Percentiles rank a stretch among this genome's conserved stretches.
Conservation (phyloP, 345 rosid genomes). For the Euphorbia pulcherrima region DNA sequence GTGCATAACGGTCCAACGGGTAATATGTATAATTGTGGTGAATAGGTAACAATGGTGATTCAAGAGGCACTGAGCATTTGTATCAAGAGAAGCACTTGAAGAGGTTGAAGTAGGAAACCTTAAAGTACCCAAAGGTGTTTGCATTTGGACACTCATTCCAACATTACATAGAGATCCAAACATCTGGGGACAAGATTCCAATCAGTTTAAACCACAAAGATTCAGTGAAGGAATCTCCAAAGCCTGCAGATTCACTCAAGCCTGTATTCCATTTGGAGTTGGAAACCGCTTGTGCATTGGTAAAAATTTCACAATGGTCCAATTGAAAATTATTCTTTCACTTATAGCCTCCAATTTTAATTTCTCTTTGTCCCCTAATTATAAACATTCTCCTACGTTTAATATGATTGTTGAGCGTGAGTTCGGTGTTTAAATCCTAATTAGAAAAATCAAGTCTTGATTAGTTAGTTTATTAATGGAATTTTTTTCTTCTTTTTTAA, state of each 20-base stretch:
- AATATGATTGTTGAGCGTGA: slow-evolving; percentile 75
- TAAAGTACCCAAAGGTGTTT: slow-evolving; percentile 15
- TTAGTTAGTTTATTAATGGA: too few species aligned
- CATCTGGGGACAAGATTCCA: slow-evolving; percentile 29
- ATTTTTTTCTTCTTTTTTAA: too few species aligned
- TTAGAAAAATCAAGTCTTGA: slow-evolving; percentile 23
- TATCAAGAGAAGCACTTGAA: slow-evolving; percentile 22
- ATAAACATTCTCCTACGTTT: slow-evolving; percentile 38
- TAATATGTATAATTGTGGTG: too few species aligned
- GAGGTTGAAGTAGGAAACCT: slow-evolving; percentile 12
- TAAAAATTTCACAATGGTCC: slow-evolving; percentile 28
- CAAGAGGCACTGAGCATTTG: slow-evolving; percentile 21
- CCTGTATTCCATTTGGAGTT: slow-evolving; percentile 31
- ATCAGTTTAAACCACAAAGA: slow-evolving; percentile 30
- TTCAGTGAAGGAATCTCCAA: slow-evolving; percentile 25
- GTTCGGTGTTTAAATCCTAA: slow-evolving; percentile 50
- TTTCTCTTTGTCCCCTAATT: slow-evolving; percentile 32
- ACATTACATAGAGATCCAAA: slow-evolving; percentile 21
- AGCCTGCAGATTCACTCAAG: slow-evolving; percentile 28
- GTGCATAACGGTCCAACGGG: too few species aligned
- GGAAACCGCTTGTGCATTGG: slow-evolving; percentile 27
- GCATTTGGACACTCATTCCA: slow-evolving; percentile 20
- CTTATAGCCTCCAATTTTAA: slow-evolving; percentile 26
- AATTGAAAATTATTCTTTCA: slow-evolving; percentile 29
- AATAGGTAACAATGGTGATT: slow-evolving; percentile 20